These are phyloP conservation scores for Erysiphe pulchra DNA, from an alignment of 2,329 filamentous ascomycete species.

Conservation along the genomic window DNA sequence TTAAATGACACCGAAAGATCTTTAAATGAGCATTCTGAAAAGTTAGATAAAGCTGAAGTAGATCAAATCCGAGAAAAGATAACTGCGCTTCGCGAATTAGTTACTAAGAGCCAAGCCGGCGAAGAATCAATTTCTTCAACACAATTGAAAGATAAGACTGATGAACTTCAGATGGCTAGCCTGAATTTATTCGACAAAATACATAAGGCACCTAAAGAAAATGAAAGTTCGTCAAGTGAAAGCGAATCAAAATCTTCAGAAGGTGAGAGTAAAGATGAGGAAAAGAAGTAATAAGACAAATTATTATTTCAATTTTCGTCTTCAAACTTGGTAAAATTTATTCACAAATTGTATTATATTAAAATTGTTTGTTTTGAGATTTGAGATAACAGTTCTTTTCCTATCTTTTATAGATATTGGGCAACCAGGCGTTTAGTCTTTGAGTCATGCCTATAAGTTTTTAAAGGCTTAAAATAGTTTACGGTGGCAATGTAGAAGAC, in stretches of 20 bases:
- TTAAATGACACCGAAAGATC: conserved; percentile 97
- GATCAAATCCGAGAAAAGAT: conserved; percentile 92
- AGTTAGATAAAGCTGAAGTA: conserved; percentile 87
- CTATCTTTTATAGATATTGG: too few relatives aligned
- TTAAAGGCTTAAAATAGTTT: too few relatives aligned
- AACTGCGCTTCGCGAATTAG: conserved; percentile 55
- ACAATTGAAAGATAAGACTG: conserved; percentile 95
- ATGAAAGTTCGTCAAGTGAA: conserved; percentile 23
- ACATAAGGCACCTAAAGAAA: conserved; percentile 77
- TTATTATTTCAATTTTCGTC: too few relatives aligned
- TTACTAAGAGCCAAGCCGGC: conserved; percentile 82
- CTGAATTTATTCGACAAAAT: conserved; percentile 99
- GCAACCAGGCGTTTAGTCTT: too few relatives aligned
- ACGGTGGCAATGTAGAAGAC: too few relatives aligned
- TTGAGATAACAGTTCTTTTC: too few relatives aligned
- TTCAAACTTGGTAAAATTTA: too few relatives aligned
- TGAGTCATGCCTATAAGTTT: too few relatives aligned
- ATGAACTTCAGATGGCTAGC: conserved; percentile 86
- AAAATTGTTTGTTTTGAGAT: too few relatives aligned
- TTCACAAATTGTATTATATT: too few relatives aligned
- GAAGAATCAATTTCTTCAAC: conserved; percentile 67
- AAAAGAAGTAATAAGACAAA: conserved; percentile 24
- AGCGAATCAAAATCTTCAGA: conserved; percentile 18
- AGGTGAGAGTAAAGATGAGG: conserved; percentile 45
- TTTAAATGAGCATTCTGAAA: conserved; percentile 86